Evolutionary conservation across 108 stramenopile genomes (phyloP), one percentile per base, ranked within the genome.

Genomic region (Cylindrotheca fusiformis): DNA sequence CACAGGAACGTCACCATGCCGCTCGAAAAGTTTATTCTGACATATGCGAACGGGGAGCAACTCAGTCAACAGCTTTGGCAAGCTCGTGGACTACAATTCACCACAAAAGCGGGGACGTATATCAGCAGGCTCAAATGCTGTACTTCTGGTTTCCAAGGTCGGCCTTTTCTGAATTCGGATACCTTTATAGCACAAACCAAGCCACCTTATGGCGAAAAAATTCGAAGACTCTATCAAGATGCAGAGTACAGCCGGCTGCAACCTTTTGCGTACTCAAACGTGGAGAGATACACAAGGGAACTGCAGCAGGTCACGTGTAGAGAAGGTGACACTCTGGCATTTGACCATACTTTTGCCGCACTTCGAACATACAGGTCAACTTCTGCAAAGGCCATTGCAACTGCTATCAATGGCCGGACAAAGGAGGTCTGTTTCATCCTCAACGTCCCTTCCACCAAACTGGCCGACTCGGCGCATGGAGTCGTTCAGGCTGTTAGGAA

Each of bases 181-280:
- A 55, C 3, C 29, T 55, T 6, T 27, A 14, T 55, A 27, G 14
- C 14, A 6, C 25, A 23, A 4, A 55, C 17, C 14, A 28, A 6
- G 12, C 54, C 54, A 27, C 54, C 54, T 14, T 28, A 14, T 55
- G 24, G 24, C 12, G 27, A 55, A 4, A 24, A 19, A 12, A 55
- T 55, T 27, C 27, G 25, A 12, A 23, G 24, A 18, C 24, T 24
- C 54, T 55, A 28, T 8, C 21, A 28, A 55, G 24, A 55, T 4
- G 54, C 54, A 14, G 54, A 55, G 26, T 28, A 55, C 26, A 27
- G 24, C 18, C 18, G 26, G 3, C 54, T 55, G 27, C 19, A 24
- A 28, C 54, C 54, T 8, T 55, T 28, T 18, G 26, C 26, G 4
- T 55, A 55, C 18, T 55, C 54, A 10, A 55, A 55, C 26, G 19